A percentile compares a stretch with the other conserved stretches of the same genome.
Conservation (phyloP, 2,329 filamentous ascomycete species). For the Nakataea oryzae region DNA sequence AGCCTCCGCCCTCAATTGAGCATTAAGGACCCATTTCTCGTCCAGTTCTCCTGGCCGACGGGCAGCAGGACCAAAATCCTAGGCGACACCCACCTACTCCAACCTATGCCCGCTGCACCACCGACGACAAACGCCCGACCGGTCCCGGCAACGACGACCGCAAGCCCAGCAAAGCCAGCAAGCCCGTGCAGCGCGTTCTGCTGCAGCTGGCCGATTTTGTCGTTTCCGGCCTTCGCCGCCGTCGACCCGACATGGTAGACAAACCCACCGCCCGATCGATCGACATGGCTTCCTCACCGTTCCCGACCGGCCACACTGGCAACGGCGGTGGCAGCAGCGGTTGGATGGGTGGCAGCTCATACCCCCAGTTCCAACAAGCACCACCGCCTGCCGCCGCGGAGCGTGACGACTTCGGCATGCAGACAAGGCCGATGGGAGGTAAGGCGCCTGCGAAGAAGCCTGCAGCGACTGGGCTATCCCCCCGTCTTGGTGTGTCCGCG, state of each 20-base stretch:
- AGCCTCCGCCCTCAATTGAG: slow-evolving; percentile 8
- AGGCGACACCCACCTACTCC: neutral
- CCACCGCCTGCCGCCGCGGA: slow-evolving; percentile 5
- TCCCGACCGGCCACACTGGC: neutral
- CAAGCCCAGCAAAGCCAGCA: no score
- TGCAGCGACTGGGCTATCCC: neutral
- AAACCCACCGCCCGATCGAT: no score
- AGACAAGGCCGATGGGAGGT: slow-evolving; percentile 22
- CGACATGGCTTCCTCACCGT: slow-evolving; percentile 2
- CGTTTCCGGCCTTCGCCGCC: neutral
- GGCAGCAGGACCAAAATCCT: neutral
- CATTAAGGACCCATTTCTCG: neutral
- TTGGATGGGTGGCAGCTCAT: neutral
- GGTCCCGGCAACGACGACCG: neutral
- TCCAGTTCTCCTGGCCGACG: neutral
- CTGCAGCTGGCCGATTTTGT: neutral
- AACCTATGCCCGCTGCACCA: neutral
- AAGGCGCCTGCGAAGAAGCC: slow-evolving; percentile 6
- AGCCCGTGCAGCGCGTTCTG: neutral
- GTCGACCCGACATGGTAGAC: neutral
- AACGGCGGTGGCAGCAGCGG: neutral
- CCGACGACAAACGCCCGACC: neutral
- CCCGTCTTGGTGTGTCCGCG: neutral
- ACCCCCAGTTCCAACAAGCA: neutral
- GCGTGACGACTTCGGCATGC: slow-evolving; percentile 17